Conservation (phyloP, 306 rosid species). For the Pachyrhizus erosus region DNA sequence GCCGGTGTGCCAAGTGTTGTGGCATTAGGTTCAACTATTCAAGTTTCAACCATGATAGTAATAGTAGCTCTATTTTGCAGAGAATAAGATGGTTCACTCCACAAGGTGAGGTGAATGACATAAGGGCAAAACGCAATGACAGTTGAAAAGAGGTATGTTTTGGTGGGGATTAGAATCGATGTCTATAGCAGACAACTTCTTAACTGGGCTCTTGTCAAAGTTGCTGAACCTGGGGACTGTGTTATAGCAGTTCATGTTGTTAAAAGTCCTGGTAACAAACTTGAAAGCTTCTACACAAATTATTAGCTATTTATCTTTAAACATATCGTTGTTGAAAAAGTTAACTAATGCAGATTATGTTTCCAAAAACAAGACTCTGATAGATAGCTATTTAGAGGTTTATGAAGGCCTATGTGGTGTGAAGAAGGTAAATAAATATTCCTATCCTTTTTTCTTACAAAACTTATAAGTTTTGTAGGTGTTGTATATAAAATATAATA, state of each 20-base stretch:
- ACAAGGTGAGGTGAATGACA: slow-evolving; percentile 40
- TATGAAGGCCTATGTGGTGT: slow-evolving; percentile 68
- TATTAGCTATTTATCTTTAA: not conserved
- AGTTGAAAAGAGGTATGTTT: slow-evolving; percentile 59
- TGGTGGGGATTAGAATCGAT: slow-evolving; percentile 81
- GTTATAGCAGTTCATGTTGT: slow-evolving; percentile 80
- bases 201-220: slow-evolving; percentile 85
- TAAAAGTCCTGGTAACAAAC: slow-evolving; percentile 60
- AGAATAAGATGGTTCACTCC: slow-evolving; percentile 46
- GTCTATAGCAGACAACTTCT: slow-evolving; percentile 68
- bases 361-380: slow-evolving; percentile 52
- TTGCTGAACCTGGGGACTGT: slow-evolving; percentile 84
- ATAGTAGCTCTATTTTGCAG: slow-evolving; percentile 47
- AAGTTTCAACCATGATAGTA: slow-evolving; percentile 43
- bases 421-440: slow-evolving; percentile 61
- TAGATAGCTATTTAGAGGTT: slow-evolving; percentile 73
- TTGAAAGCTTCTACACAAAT: not conserved
- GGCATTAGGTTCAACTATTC: slow-evolving; percentile 44
- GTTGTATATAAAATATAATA: too few species aligned
- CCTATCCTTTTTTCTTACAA: not conserved
- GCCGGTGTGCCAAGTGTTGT: slow-evolving; percentile 7
- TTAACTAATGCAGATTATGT: slow-evolving; percentile 54
- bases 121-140: slow-evolving; percentile 54
- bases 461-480: too few species aligned
- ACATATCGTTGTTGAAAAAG: not conserved